Evolutionary conservation across 306 rosid species (phyloP), one percentile per base, ranked within the genome.

Genomic region (Hippophae tibetana): DNA sequence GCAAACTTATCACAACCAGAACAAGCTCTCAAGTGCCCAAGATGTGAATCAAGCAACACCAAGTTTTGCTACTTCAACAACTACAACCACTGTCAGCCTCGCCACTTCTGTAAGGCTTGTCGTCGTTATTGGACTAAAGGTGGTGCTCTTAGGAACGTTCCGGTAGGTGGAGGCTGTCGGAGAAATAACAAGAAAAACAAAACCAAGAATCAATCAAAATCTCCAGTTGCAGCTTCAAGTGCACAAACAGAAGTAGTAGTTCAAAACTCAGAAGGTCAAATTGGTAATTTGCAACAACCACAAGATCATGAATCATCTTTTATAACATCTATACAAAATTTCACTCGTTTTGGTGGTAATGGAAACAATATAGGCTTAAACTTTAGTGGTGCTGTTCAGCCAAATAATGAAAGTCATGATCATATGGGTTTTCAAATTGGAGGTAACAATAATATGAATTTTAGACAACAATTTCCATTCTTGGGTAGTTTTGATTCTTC

Each of bases 81-180:
- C 65, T 87, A 90, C 59, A 87, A 78, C 63, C 95, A 81, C 68
- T 3, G 86, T 14, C 98, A 90, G 41, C 98, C 96, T 3, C 96
- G 98, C 47, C 98, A 90, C 89, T 90, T 81, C 65, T 90, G 98
- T 76, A 90, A 87, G 84, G 69, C 95, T 2, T 90, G 98, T 14
- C 71, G 98, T 9, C 92, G 98, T 5, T 90, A 90, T 73, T 90
- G 98, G 98, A 90, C 98, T 12, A 80, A 68, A 52, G 96, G 95
- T 0, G 98, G 98, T 2, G 80, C 95, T 43, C 90, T 92, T 6
- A 57, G 99, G 12, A 92, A 67, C 56, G 99, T 92, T 14, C 99
- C 96, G 0, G 99, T 92, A 0, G 99, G 99, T 1, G 99, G 99
- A 2, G 99, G 99, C 0, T 85, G 95, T 66, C 81, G 99, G 3